A percentile compares a stretch with the other conserved stretches of the same genome.
These are phyloP conservation scores for Penicillium coprophilum DNA, from an alignment of 495 filamentous ascomycete species.

Conservation along the genomic window DNA sequence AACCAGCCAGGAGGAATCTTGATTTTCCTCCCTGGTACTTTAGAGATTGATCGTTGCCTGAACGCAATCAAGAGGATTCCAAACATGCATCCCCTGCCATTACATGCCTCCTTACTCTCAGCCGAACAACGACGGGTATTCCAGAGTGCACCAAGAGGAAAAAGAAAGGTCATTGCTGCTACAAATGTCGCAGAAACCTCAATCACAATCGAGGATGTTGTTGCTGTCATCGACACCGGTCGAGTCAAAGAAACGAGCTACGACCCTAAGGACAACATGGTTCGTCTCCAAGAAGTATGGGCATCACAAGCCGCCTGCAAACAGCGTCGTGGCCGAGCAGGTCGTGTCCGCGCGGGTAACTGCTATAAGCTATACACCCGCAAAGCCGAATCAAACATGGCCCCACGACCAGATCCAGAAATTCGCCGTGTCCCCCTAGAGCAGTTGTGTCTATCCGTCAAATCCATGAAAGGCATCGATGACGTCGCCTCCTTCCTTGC, in stretches of 20 bases:
- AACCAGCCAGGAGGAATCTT: slow-evolving; percentile 78
- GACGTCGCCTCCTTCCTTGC: slow-evolving; percentile 80
- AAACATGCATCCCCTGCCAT: slow-evolving; percentile 74
- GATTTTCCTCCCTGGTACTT: slow-evolving; percentile 82
- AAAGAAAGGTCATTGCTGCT: slow-evolving; percentile 86
- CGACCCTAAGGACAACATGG: slow-evolving; percentile 89
- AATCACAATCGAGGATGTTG: slow-evolving; percentile 96
- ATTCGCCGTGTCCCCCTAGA: slow-evolving; percentile 90
- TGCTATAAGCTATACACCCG: slow-evolving; percentile 96
- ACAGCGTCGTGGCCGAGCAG: slow-evolving; percentile 92
- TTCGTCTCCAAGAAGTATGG: slow-evolving; percentile 91
- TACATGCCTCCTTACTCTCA: slow-evolving; percentile 89
- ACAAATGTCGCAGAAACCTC: slow-evolving; percentile 98
- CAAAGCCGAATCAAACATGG: slow-evolving; percentile 82
- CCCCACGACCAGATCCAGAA: slow-evolving; percentile 86
- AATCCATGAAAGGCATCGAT: slow-evolving; percentile 81
- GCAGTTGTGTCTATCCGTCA: slow-evolving; percentile 89
- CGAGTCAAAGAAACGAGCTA: slow-evolving; percentile 96
- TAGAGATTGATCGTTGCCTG: slow-evolving; percentile 84
- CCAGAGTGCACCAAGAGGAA: slow-evolving; percentile 67
- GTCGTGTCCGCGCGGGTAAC: slow-evolving; percentile 82
- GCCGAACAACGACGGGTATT: slow-evolving; percentile 87
- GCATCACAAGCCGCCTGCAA: slow-evolving; percentile 93
- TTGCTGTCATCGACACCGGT: slow-evolving; percentile 93
- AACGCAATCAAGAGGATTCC: slow-evolving; percentile 66